Conservation (phyloP, 768 basidiomycete species). For the Boletus rubescentipes region DNA sequence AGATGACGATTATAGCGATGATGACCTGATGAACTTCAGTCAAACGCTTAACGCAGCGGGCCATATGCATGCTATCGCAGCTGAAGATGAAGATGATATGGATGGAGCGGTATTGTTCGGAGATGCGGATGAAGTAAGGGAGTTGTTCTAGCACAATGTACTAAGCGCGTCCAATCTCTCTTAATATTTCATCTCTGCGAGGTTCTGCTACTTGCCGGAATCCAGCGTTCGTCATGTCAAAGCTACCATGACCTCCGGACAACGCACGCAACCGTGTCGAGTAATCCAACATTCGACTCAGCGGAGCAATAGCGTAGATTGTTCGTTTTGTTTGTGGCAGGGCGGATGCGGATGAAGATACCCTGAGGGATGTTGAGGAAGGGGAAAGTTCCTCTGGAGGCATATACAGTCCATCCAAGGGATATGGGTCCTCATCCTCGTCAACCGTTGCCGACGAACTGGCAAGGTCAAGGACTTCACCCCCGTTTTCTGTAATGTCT, state of each 20-base stretch:
- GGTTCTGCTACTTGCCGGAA: conserved; percentile 64
- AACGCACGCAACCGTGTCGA: conserved; percentile 74
- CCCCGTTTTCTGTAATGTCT: conserved; percentile 80
- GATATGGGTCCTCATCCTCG: conserved; percentile 43
- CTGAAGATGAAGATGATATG: conserved; percentile 73
- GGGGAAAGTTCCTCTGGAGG: conserved; percentile 79
- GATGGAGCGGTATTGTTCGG: conserved; percentile 74
- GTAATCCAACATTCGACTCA: conserved; percentile 82
- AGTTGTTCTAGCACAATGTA: conserved; percentile 40
- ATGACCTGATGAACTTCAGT: conserved; percentile 73
- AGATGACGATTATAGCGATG: conserved; percentile 38
- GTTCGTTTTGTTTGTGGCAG: conserved; percentile 54
- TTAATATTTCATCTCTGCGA: conserved; percentile 69
- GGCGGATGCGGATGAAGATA: conserved; percentile 28
- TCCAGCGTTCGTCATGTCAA: conserved; percentile 78
- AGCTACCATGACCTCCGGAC: conserved; percentile 78
- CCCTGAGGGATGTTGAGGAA: conserved; percentile 43
- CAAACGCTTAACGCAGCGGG: conserved; percentile 63
- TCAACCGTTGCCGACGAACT: conserved; percentile 34
- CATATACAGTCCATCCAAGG: conserved; percentile 67
- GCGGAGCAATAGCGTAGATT: conserved; percentile 70
- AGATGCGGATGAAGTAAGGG: conserved; percentile 77
- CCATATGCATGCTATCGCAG: conserved; percentile 54
- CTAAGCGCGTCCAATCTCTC: conserved; percentile 74
- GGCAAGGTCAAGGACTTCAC: conserved; percentile 72